phyloP scores from a whole-genome alignment of 2,329 filamentous ascomycete genomes.

The Thermomyces lanuginosus region DNA sequence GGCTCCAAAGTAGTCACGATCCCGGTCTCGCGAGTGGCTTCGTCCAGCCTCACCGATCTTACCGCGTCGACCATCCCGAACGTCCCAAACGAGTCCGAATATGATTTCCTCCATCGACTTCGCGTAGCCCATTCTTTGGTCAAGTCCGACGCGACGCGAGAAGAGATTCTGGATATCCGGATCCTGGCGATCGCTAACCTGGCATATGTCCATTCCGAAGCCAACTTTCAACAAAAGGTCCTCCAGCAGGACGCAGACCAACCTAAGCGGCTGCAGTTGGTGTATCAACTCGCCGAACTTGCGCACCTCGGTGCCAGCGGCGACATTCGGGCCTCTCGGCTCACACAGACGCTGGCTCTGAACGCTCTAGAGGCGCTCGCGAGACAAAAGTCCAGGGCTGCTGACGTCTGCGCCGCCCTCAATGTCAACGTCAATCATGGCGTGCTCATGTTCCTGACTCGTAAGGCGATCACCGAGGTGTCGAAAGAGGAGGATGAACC shows the following conservation, averaged over 20 bases:
- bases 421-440: slow-evolving; percentile 95
- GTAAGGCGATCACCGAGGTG: slow-evolving; percentile 78
- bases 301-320: slow-evolving; percentile 67
- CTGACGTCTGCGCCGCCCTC: slow-evolving; percentile 76
- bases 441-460: slow-evolving; percentile 78
- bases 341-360: slow-evolving; percentile 68
- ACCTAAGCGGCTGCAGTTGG: slow-evolving; percentile 71
- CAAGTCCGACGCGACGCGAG: slow-evolving; percentile 47
- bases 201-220: slow-evolving; percentile 72
- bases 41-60: slow-evolving; percentile 21
- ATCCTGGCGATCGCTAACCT: slow-evolving; percentile 80
- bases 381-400: slow-evolving; percentile 56
- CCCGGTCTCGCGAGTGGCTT: slow-evolving; percentile 32
- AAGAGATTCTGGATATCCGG: slow-evolving; percentile 62
- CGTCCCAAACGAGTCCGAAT: slow-evolving; percentile 56
- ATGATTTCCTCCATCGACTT: slow-evolving; percentile 71
- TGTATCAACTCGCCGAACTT: slow-evolving; percentile 82
- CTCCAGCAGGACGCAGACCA: slow-evolving; percentile 79
- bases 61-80: slow-evolving; percentile 36
- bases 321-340: slow-evolving; percentile 50
- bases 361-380: slow-evolving; percentile 72
- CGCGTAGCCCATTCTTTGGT: slow-evolving; percentile 69
- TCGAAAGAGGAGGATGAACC: slow-evolving; percentile 41
- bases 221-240: slow-evolving; percentile 69
- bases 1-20: slow-evolving; percentile 47